Conservation (phyloP, 805 yeast species). For the Priceomyces melissophilus region DNA sequence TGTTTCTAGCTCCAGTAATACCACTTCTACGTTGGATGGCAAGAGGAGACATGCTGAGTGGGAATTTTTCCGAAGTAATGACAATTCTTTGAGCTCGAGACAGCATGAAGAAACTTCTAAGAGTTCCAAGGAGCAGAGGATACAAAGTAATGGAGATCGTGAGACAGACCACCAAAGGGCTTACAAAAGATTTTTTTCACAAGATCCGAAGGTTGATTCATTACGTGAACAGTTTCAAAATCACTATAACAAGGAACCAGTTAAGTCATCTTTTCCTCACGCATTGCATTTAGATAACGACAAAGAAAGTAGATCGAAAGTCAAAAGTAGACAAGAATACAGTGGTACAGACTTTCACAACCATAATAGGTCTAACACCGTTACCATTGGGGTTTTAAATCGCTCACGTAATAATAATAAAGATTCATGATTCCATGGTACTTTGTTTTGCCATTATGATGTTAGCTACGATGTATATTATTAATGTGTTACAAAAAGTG, state of each 20-base stretch:
- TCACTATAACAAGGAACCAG: conserved; percentile 48
- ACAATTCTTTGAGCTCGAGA: no score
- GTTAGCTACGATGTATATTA: no score
- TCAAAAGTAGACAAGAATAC: conserved; percentile 13
- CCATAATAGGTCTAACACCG: conserved; percentile 36
- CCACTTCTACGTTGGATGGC: no score
- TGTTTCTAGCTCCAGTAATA: conserved; percentile 18
- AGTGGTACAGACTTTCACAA: conserved; percentile 19
- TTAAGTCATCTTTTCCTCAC: conserved; percentile 36
- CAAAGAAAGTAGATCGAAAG: conserved; percentile 22
- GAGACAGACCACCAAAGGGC: no score
- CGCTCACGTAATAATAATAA: conserved; percentile 8
- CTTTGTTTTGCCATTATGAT: no score
- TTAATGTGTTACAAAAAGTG: no score
- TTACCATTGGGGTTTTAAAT: conserved; percentile 39
- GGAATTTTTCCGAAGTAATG: no score
- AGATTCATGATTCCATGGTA: no score
- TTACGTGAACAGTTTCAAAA: conserved; percentile 31
- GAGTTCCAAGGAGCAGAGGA: no score
- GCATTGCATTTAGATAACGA: conserved; percentile 38
- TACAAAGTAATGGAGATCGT: no score
- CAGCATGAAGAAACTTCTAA: no score
- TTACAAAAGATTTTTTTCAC: background rate
- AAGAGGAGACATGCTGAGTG: no score
- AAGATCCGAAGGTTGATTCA: background rate